Evolutionary conservation across 2,329 filamentous ascomycete genomes (phyloP).

Genomic region (Colletotrichum echinochloae): DNA sequence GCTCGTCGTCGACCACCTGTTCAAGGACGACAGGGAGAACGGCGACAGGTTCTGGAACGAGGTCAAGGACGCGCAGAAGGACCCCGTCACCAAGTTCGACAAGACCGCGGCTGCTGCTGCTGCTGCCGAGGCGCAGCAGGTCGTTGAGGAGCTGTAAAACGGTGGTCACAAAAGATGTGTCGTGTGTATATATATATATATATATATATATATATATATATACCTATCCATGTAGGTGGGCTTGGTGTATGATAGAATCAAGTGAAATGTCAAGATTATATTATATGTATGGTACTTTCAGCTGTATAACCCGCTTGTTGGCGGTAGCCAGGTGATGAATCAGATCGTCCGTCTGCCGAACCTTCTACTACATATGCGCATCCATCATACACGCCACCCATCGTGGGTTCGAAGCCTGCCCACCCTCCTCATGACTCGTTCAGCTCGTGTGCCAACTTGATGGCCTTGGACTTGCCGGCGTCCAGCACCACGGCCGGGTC

Average conservation of each 20-base stretch:
- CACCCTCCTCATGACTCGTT: constrained; percentile 43
- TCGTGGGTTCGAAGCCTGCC: background rate
- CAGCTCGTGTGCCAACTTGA: constrained; percentile 56
- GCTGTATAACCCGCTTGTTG: too few relatives aligned
- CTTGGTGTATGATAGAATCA: too few relatives aligned
- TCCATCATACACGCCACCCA: background rate
- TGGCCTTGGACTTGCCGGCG: constrained; percentile 54
- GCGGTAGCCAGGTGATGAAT: background rate
- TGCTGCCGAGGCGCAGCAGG: background rate
- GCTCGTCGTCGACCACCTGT: constrained; percentile 75
- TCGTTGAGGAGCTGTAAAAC: constrained; percentile 27
- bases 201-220: too few relatives aligned
- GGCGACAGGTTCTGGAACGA: constrained; percentile 72
- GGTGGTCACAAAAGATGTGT: background rate
- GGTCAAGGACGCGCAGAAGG: constrained; percentile 72
- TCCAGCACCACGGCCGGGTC: constrained; percentile 57
- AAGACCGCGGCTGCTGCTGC: background rate
- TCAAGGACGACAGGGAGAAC: constrained; percentile 69
- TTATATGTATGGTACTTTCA: too few relatives aligned
- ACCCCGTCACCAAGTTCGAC: constrained; percentile 58
- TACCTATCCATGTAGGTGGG: too few relatives aligned
- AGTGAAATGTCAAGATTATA: too few relatives aligned
- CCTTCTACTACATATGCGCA: background rate
- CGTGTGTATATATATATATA: too few relatives aligned
- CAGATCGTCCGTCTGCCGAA: too few relatives aligned